Conservation (phyloP, 257 asterid genomes). For the Cordia subcordata region DNA sequence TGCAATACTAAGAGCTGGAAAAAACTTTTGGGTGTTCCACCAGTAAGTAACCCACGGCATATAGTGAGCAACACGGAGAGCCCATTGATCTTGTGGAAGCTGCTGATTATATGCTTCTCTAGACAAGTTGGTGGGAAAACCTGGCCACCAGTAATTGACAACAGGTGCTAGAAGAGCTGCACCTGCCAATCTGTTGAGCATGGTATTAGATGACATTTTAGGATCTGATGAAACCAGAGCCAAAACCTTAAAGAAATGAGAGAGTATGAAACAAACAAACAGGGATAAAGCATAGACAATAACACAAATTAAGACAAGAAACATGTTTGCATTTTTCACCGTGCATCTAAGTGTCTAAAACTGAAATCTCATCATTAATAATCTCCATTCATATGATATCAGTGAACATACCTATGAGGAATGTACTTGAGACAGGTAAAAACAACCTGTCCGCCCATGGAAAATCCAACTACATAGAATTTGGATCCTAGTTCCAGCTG, state of each 20-base stretch:
- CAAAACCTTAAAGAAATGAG: constrained; percentile 3
- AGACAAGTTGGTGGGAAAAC: constrained; percentile 68
- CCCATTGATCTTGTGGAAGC: constrained; percentile 67
- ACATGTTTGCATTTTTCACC: no score
- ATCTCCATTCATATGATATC: neutral
- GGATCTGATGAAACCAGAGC: constrained; percentile 3
- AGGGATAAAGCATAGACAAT: neutral
- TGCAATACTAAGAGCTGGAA: constrained; percentile 45
- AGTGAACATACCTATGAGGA: constrained; percentile 66
- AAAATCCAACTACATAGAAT: constrained; percentile 67
- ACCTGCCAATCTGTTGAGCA: constrained; percentile 72
- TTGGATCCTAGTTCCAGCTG: constrained; percentile 70
- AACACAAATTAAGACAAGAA: no score
- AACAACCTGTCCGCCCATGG: constrained; percentile 81
- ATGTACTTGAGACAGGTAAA: constrained; percentile 90
- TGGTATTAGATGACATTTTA: neutral
- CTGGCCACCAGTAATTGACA: constrained; percentile 82
- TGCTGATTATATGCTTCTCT: constrained; percentile 38
- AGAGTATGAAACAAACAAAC: neutral
- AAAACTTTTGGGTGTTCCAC: constrained; percentile 91
- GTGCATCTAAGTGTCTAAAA: no score
- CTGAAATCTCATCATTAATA: no score
- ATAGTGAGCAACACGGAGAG: constrained; percentile 67
- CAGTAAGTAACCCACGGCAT: constrained; percentile 78
- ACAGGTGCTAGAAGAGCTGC: constrained; percentile 75